Base-by-base conservation (phyloP, 2,329 filamentous ascomycete species). In the Calonectria pseudoreteaudii region DNA sequence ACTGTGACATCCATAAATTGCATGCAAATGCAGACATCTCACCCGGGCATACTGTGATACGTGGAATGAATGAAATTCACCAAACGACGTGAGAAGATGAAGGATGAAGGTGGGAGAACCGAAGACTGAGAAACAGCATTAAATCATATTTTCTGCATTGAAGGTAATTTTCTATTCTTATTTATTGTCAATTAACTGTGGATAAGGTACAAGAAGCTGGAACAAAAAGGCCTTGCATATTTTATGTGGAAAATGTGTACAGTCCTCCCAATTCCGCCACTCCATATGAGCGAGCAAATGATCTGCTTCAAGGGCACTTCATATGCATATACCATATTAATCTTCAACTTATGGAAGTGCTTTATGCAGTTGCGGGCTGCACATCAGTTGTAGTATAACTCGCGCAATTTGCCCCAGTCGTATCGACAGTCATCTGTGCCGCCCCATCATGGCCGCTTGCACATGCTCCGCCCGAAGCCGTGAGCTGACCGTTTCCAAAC, bases 381-480 rank as follows among this genome's bases (percentile, higher is more conserved):
- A 73, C 73, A 34, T 70, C 34, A 1, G 73, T 74, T 1, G 70
- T 74, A 1, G 73, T 75, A n/a, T 68, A 75, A 18, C 67, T 71
- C 16, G 73, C 73, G 50, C 73, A 75, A 0, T 49, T 73, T 6
- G 34, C 58, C 3, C 73, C 73, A 0, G 62, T 38, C 13, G 64
- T 31, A 28, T 75, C 73, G 49, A 75, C 56, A 14, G 73, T 75
- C 67, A 75, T 70, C 38, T 75, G 73, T 6, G 73, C 73, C n/a
- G 66, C 31, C 18, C 58, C 71, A 34, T 75, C 73, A 9, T 75
- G 73, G 7, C 73, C 73, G 7, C 73, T 74, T 4, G 73, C 73
- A 10, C 73, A 75, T 38, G 73, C 73, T 14, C 71, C 73, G 4
- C 73, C 60, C 4, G 74, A 67, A 36, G 73, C 65, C n/a, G 58